Evolutionary conservation across 148 eudicot genomes (phyloP).

Genomic region (Cornus controversa): DNA sequence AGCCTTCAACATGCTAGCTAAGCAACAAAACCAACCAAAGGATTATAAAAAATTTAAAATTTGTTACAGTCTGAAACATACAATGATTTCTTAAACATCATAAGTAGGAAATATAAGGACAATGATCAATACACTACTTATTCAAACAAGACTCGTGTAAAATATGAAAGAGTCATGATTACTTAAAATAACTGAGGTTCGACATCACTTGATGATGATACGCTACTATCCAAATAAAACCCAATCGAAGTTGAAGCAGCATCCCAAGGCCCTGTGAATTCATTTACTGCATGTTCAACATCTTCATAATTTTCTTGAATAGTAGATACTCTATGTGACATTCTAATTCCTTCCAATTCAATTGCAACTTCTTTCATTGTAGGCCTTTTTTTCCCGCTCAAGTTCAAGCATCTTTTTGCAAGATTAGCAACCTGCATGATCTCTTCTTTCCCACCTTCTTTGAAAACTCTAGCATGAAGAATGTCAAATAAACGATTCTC

Average conservation of each 20-base stretch:
- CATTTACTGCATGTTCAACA: neutral
- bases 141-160: too few species aligned
- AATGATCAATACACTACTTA: too few species aligned
- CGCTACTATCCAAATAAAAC: neutral
- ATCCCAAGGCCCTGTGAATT: neutral
- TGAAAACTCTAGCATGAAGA: slow-evolving; percentile 17
- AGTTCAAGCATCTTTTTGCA: too few species aligned
- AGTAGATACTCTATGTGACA: neutral
- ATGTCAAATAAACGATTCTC: slow-evolving; percentile 13
- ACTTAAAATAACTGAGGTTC: too few species aligned
- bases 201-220: too few species aligned
- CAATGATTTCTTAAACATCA: too few species aligned
- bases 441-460: slow-evolving; percentile 15
- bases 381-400: slow-evolving; percentile 22
- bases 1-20: too few species aligned
- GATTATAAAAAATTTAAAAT: too few species aligned
- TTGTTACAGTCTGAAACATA: too few species aligned
- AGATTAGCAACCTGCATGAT: neutral
- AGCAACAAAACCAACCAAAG: too few species aligned
- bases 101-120: too few species aligned
- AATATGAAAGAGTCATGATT: too few species aligned
- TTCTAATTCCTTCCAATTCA: neutral
- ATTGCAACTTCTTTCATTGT: slow-evolving; percentile 24
- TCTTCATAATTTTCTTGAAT: neutral
- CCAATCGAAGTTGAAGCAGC: neutral